phyloP scores from a whole-genome alignment of 768 basidiomycete genomes.

The Omphalotus guepiniiformis region DNA sequence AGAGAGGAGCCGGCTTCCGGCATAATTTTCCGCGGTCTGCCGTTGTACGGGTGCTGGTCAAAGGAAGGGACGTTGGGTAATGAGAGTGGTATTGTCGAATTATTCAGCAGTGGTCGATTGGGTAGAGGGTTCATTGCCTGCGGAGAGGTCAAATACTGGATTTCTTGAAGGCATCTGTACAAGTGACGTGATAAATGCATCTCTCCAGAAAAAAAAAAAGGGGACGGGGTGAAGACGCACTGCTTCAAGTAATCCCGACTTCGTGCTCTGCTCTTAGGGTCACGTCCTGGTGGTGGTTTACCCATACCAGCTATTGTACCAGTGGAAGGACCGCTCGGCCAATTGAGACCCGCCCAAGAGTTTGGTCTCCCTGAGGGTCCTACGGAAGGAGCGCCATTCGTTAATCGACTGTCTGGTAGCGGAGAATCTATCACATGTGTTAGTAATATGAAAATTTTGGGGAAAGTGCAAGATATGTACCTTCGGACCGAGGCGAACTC shows the following conservation, averaged over 20 bases:
- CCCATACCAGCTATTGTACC: constrained; percentile 47
- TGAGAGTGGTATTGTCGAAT: constrained; percentile 56
- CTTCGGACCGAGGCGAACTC: constrained; percentile 85
- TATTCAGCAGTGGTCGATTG: constrained; percentile 73
- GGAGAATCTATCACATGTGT: constrained; percentile 55
- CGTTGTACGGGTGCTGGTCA: constrained; percentile 70
- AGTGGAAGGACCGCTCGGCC: constrained; percentile 41
- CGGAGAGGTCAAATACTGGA: constrained; percentile 94
- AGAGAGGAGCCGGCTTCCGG: constrained; percentile 65
- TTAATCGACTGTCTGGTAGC: constrained; percentile 60
- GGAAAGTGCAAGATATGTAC: constrained; percentile 31
- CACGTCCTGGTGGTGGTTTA: constrained; percentile 76
- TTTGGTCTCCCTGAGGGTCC: constrained; percentile 46
- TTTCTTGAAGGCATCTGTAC: constrained; percentile 92
- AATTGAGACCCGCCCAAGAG: constrained; percentile 53
- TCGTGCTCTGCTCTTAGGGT: constrained; percentile 92
- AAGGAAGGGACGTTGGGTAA: constrained; percentile 72
- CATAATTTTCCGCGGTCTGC: constrained; percentile 76
- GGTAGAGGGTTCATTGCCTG: constrained; percentile 97
- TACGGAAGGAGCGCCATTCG: constrained; percentile 53
- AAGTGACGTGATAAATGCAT: constrained; percentile 4
- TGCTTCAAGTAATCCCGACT: constrained; percentile 98
- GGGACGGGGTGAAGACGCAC: constrained; percentile 39
- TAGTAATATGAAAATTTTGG: constrained; percentile 8
- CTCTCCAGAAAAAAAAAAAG: constrained; percentile 8